A percentile compares a stretch with the other conserved stretches of the same genome.
These are phyloP conservation scores for Periconia sp. DNA, from an alignment of 2,329 filamentous ascomycete genomes.

Conservation along the genomic window DNA sequence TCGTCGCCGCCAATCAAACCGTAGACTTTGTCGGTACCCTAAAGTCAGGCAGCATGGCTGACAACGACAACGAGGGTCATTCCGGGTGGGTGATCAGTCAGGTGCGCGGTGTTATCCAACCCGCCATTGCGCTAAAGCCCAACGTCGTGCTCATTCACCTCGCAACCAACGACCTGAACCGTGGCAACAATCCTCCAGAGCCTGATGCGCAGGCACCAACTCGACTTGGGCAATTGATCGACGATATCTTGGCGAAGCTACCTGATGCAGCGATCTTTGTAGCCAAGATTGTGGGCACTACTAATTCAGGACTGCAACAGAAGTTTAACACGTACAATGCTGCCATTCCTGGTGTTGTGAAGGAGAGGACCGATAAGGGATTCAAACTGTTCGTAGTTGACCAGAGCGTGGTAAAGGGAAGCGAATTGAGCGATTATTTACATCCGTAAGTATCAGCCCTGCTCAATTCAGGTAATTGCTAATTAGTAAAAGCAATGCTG, in stretches of 20 bases:
- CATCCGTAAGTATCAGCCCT: conserved; percentile 24
- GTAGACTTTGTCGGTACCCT: conserved; percentile 38
- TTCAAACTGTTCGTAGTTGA: conserved; percentile 31
- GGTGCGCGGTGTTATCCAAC: conserved; percentile 19
- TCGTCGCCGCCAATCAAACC: conserved; percentile 21
- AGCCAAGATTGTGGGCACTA: conserved; percentile 37
- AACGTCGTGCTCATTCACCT: conserved; percentile 29
- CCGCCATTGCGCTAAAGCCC: conserved; percentile 18
- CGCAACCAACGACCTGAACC: conserved; percentile 26
- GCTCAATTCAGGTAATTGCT: background rate
- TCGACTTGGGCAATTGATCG: conserved; percentile 35
- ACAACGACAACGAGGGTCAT: conserved; percentile 40
- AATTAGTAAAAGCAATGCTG: conserved; percentile 17
- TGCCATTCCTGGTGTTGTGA: conserved; percentile 23
- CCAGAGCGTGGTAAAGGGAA: conserved; percentile 14
- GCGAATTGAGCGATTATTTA: conserved; percentile 27
- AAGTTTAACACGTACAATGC: conserved; percentile 26
- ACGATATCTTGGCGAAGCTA: conserved; percentile 29
- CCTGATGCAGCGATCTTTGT: conserved; percentile 42
- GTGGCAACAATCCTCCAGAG: conserved; percentile 6
- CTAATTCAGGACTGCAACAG: conserved; percentile 12
- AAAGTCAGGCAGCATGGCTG: conserved; percentile 33
- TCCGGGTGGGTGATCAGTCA: conserved; percentile 33
- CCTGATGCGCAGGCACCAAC: conserved; percentile 30
- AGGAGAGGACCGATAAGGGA: conserved; percentile 18